A percentile compares a stretch with the other conserved stretches of the same genome.
Conservation (phyloP, 2,329 filamentous ascomycete genomes). For the Stagonosporopsis tanaceti region DNA sequence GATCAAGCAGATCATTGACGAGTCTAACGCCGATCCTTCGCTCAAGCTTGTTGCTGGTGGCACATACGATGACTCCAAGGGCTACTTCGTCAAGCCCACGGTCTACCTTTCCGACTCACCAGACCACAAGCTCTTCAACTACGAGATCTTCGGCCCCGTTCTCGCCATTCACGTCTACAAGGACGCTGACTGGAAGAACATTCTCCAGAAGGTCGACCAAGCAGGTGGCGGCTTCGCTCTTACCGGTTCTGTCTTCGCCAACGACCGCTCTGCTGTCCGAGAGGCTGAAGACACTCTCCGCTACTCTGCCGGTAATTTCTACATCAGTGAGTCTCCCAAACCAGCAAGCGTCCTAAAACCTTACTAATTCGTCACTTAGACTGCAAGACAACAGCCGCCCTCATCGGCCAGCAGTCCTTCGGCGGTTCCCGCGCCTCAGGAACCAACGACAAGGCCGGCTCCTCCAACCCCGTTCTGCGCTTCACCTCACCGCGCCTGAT, state of each 20-base stretch:
- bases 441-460: slow-evolving; percentile 65
- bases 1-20: slow-evolving; percentile 76
- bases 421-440: slow-evolving; percentile 62
- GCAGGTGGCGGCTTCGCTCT: slow-evolving; percentile 76
- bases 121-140: slow-evolving; percentile 73
- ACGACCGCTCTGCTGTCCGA: slow-evolving; percentile 69
- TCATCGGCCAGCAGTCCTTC: slow-evolving; percentile 58
- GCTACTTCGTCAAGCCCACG: slow-evolving; percentile 83
- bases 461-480: slow-evolving; percentile 57
- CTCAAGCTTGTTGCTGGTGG: slow-evolving; percentile 77
- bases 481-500: slow-evolving; percentile 63
- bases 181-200: slow-evolving; percentile 63
- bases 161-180: slow-evolving; percentile 80
- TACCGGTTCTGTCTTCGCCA: slow-evolving; percentile 77
- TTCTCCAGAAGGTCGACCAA: slow-evolving; percentile 65
- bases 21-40: slow-evolving; percentile 74
- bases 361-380: slow-evolving; percentile 25
- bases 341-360: neutral
- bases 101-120: slow-evolving; percentile 77
- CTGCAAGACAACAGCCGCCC: slow-evolving; percentile 44
- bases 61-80: slow-evolving; percentile 75
- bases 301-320: slow-evolving; percentile 81
- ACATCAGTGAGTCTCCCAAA: slow-evolving; percentile 64
- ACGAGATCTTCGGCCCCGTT: slow-evolving; percentile 82
- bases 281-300: slow-evolving; percentile 74